phyloP scores from a whole-genome alignment of 495 filamentous ascomycete species.

The Podospora australis region DNA sequence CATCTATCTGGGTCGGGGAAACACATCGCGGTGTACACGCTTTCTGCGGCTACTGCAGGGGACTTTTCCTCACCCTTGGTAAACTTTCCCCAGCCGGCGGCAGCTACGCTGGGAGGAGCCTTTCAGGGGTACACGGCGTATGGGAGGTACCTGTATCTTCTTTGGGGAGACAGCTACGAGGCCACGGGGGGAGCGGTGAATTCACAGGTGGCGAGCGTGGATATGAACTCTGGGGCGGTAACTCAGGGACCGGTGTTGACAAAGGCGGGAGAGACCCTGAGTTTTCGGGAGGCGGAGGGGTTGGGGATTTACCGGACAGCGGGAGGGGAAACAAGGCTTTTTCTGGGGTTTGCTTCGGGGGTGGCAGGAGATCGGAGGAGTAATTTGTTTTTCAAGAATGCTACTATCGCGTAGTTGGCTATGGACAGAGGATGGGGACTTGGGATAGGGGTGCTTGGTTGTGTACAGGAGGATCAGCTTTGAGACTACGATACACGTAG shows the following conservation, averaged over 20 bases:
- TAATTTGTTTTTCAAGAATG: slow-evolving; percentile 10
- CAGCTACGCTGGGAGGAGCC: not conserved
- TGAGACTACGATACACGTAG: too few relatives aligned
- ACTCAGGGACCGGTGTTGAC: slow-evolving; percentile 5
- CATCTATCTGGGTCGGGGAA: not conserved
- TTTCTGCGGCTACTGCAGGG: slow-evolving; percentile 1
- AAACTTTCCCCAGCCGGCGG: slow-evolving; percentile 1
- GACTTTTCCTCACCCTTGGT: slow-evolving; percentile 7
- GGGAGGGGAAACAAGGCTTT: slow-evolving; percentile 2
- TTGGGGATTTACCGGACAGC: slow-evolving; percentile 6
- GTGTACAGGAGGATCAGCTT: too few relatives aligned
- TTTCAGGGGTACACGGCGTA: slow-evolving; percentile 3
- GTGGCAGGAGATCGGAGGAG: slow-evolving; percentile 3
- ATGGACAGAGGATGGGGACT: too few relatives aligned
- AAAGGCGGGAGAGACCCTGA: slow-evolving; percentile 3
- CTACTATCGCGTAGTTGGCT: not conserved
- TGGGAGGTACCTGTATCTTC: slow-evolving; percentile 2
- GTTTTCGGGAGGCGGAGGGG: slow-evolving; percentile 7
- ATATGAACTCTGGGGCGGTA: slow-evolving; percentile 6
- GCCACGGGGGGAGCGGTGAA: not conserved
- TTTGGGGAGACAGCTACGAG: slow-evolving; percentile 1
- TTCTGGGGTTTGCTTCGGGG: slow-evolving; percentile 3
- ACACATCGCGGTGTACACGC: not conserved
- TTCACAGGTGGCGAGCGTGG: slow-evolving; percentile 2
- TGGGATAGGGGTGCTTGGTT: too few relatives aligned